A percentile compares a stretch with the other conserved stretches of the same genome.
These are phyloP conservation scores for Wickerhamomyces ciferrii DNA, from an alignment of 805 yeast genomes.

Conservation along the genomic window DNA sequence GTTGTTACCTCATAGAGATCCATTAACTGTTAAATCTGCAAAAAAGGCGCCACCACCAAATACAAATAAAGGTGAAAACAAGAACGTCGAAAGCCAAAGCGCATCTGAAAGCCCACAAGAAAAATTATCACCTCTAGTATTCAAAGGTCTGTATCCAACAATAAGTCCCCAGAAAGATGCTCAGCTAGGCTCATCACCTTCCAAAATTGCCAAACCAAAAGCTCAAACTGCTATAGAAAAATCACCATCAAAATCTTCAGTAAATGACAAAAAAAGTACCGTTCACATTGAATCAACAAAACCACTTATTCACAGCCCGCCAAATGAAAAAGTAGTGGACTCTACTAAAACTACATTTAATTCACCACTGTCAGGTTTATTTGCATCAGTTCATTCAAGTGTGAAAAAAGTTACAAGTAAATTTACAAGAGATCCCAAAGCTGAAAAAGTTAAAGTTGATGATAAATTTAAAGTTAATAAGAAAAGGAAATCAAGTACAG, in stretches of 20 bases:
- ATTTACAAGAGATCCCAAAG: constrained; percentile 10
- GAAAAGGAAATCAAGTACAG: neutral
- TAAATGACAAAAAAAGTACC: neutral
- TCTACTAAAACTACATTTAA: constrained; percentile 6
- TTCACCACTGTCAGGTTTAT: constrained; percentile 21
- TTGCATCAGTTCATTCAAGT: constrained; percentile 20
- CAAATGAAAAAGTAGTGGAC: neutral
- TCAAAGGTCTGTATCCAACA: constrained; percentile 14
- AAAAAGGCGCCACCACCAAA: constrained; percentile 9
- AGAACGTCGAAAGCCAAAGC: constrained; percentile 5
- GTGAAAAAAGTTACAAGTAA: constrained; percentile 17
- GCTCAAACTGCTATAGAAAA: neutral
- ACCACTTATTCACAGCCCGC: constrained; percentile 6
- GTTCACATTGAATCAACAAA: constrained; percentile 1
- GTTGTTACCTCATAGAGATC: constrained; percentile 23
- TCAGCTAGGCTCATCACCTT: constrained; percentile 5
- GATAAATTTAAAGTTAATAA: constrained; percentile 2
- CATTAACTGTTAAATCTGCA: constrained; percentile 22
- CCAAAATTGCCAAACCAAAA: neutral
- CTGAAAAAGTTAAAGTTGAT: constrained; percentile 6
- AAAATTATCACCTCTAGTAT: constrained; percentile 5
- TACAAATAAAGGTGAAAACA: constrained; percentile 9
- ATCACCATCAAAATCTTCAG: neutral
- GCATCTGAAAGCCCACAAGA: constrained; percentile 4
- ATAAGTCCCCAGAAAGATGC: constrained; percentile 3